Evolutionary conservation across 1,284 basidiomycete species (phyloP).

Genomic region (Ganoderma multipileum): DNA sequence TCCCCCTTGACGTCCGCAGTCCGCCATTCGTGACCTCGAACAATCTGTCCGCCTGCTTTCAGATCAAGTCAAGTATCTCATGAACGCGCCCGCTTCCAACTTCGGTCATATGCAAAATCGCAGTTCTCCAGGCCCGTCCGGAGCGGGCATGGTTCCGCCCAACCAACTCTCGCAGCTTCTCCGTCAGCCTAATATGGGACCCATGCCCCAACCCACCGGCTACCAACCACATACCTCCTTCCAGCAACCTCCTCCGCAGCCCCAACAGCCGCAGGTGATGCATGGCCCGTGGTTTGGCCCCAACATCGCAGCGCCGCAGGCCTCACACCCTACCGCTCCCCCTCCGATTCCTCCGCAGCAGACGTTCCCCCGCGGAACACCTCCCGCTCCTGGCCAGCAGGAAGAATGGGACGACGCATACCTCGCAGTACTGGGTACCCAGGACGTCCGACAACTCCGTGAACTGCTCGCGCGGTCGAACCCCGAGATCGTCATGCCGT

Average conservation of each 20-base stretch:
- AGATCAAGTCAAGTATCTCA: slow-evolving; percentile 82
- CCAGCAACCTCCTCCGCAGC: slow-evolving; percentile 34
- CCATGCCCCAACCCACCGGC: slow-evolving; percentile 33
- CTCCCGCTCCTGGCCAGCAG: slow-evolving; percentile 53
- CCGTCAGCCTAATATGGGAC: slow-evolving; percentile 34
- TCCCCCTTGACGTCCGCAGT: slow-evolving; percentile 47
- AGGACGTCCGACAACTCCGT: slow-evolving; percentile 74
- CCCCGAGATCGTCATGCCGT: slow-evolving; percentile 79
- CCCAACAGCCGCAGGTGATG: slow-evolving; percentile 45
- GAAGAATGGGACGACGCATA: slow-evolving; percentile 88
- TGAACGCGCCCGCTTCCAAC: slow-evolving; percentile 45
- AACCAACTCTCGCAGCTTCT: slow-evolving; percentile 34
- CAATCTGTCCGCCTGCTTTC: slow-evolving; percentile 72
- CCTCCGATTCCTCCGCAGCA: slow-evolving; percentile 60
- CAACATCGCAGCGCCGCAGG: slow-evolving; percentile 74
- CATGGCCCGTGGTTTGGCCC: slow-evolving; percentile 61
- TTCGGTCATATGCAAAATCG: slow-evolving; percentile 49
- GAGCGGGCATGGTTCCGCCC: slow-evolving; percentile 27
- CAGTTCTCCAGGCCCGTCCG: slow-evolving; percentile 47
- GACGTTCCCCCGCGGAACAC: slow-evolving; percentile 47
- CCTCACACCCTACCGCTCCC: slow-evolving; percentile 74
- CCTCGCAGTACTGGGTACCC: slow-evolving; percentile 71
- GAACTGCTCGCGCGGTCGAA: slow-evolving; percentile 76
- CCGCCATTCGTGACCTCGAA: slow-evolving; percentile 78
- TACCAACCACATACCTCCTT: slow-evolving; percentile 34